Evolutionary conservation across 2,329 filamentous ascomycete species (phyloP), one percentile per base, ranked within the genome.

Genomic region (Xylariaceae sp.): DNA sequence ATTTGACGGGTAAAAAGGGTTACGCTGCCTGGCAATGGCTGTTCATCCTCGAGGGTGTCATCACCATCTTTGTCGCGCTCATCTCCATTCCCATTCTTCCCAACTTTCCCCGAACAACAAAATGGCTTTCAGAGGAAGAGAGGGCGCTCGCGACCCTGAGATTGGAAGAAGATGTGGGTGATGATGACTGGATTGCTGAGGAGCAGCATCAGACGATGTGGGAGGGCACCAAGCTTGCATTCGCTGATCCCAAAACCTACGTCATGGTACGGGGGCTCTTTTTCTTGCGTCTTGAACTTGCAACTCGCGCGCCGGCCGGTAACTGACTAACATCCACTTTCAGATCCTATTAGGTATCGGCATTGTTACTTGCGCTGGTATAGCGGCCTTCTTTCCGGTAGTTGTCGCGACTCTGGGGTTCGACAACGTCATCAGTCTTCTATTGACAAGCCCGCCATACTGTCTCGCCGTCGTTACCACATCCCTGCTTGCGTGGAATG

Each of bases 341-440:
- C 0, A n/a, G n/a, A n/a, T n/a, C n/a, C n/a, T n/a, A n/a, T n/a
- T n/a, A n/a, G n/a, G n/a, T n/a, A n/a, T n/a, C n/a, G n/a, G n/a
- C n/a, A n/a, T 32, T 80, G 74, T 74, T 82, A 65, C 67, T 81
- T 9, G 70, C 82, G 42, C 72, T 86, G 80, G 80, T 6, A 80
- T 87, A 10, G 85, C 81, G 34, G 85, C 84, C 68, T 87, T 87
- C 73, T 85, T 87, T 70, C 84, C 84, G 39, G 86, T 86, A 0
- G 84, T 91, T 51, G 86, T 89, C 46, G 73, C 77, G 54, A 86
- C 84, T 5, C 77, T 89, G 2, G 78, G 81, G n/a, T 87, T 85
- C 67, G 76, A 70, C 53, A 73, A 76, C 15, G 81, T 85, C 46
- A 70, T 75, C 22, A 82, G 85, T 0, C 76, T 87, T 3, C 76